Evolutionary conservation across 179 eudicot species (phyloP).

Genomic region (Beta lomatogona): DNA sequence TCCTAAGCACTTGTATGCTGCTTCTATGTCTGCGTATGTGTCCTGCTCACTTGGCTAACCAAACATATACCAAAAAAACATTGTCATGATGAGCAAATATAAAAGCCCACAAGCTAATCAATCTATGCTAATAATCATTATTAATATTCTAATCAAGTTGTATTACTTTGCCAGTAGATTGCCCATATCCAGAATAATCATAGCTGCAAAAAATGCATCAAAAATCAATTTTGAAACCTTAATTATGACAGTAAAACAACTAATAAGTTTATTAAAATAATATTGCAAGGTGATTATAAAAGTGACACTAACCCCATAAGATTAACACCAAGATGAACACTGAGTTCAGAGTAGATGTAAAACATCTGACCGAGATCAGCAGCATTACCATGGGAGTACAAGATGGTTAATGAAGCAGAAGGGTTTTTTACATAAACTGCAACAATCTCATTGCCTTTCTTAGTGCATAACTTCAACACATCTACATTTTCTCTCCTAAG

Average conservation of each 20-base stretch:
- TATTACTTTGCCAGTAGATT: slow-evolving; percentile 81
- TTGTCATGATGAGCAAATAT: not conserved
- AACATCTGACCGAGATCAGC: slow-evolving; percentile 92
- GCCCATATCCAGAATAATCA: slow-evolving; percentile 93
- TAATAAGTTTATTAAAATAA: no score
- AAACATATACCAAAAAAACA: slow-evolving; percentile 14
- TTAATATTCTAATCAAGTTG: not conserved
- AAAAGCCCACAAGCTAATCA: not conserved
- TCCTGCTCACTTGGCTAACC: slow-evolving; percentile 76
- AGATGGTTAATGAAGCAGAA: slow-evolving; percentile 57
- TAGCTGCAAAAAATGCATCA: slow-evolving; percentile 44
- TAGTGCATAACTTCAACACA: slow-evolving; percentile 63
- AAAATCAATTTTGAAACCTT: no score
- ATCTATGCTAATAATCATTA: not conserved
- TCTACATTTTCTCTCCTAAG: slow-evolving; percentile 61
- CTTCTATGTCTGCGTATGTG: slow-evolving; percentile 89
- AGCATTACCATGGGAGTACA: slow-evolving; percentile 92
- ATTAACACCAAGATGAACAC: slow-evolving; percentile 72
- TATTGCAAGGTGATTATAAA: no score
- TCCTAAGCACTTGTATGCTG: slow-evolving; percentile 78
- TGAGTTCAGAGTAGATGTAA: slow-evolving; percentile 67
- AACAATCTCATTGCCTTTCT: slow-evolving; percentile 70
- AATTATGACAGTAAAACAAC: no score
- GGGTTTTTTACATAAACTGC: slow-evolving; percentile 62
- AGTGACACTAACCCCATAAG: slow-evolving; percentile 62